Evolutionary conservation across 805 yeast genomes (phyloP).

Genomic region (Spathaspora sp.): DNA sequence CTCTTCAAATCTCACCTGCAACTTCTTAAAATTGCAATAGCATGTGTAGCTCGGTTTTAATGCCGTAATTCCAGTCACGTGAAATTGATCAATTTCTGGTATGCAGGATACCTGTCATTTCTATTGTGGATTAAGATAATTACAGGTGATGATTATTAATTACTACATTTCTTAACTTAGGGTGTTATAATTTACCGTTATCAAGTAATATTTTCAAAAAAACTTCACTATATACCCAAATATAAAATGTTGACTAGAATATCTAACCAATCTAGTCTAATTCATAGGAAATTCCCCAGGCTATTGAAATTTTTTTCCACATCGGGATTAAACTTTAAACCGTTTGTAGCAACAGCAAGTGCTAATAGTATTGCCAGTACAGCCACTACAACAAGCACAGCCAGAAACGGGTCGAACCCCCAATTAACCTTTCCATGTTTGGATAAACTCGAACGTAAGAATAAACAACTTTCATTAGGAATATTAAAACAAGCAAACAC

Average conservation of each 20-base stretch:
- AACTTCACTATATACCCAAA: not conserved
- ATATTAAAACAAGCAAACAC: constrained; percentile 22
- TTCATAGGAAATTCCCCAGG: not conserved
- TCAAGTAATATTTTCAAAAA: not conserved
- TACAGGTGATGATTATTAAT: not conserved
- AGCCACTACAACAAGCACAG: not conserved
- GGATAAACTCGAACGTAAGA: constrained; percentile 66
- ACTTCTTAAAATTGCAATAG: no score
- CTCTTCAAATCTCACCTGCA: no score
- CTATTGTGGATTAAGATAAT: not conserved
- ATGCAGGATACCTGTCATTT: not conserved
- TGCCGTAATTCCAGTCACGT: constrained; percentile 1
- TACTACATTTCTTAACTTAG: not conserved
- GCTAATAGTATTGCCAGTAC: not conserved
- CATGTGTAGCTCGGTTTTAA: not conserved
- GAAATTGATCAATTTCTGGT: constrained; percentile 3
- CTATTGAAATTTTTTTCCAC: not conserved
- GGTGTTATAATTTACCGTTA: no score
- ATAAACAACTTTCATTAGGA: constrained; percentile 21
- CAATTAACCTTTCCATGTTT: constrained; percentile 81
- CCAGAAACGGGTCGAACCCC: constrained; percentile 45
- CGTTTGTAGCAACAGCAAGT: not conserved
- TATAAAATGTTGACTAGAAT: not conserved
- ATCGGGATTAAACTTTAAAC: constrained; percentile 1
- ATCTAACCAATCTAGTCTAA: not conserved